Evolutionary conservation across 2,329 filamentous ascomycete genomes (phyloP), one percentile per base, ranked within the genome.

Genomic region (Albifimbria verrucaria): DNA sequence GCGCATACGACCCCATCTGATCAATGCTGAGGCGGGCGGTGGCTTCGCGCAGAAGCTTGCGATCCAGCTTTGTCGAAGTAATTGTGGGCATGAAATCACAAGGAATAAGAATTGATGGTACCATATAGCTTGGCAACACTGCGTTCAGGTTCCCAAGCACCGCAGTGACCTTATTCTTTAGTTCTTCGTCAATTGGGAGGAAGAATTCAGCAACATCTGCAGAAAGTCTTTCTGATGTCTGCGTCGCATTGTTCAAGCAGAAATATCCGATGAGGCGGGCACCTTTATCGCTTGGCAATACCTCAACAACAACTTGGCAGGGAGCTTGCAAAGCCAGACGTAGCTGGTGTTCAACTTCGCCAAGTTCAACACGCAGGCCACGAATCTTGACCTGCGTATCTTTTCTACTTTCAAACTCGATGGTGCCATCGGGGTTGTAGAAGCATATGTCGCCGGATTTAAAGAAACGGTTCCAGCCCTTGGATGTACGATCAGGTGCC

Each of bases 221-320:
- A 9, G 15, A 3, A 25, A 47, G 3, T 11, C 10, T 11, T 3
- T 23, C 23, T 10, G 44, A 47, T n/a, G 22, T 25, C 6, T 12
- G 5, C 5, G 12, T 39, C 7, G 24, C 44, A 7, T 28, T 41
- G 3, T n/a, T 23, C 25, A 52, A 48, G 26, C 43, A 65, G 4
- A 74, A 49, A 51, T 76, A 76, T 2, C 72, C 72, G 4, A 77
- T 72, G 15, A 80, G 62, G 1, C 67, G 72, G 21, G 76, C 71
- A 2, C 65, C 68, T 6, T 70, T 70, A 17, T 63, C 65, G 17
- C 72, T 72, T 42, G 66, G 69, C 54, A 77, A 73, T 36, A 77
- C 72, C 51, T 79, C 77, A 4, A 60, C 68, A 2, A 60, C 62
- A 9, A 65, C 62, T 23, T 28, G 2, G 25, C 24, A 7, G 9